phyloP scores from a whole-genome alignment of 1,284 basidiomycete species.

The Tilletia horrida region DNA sequence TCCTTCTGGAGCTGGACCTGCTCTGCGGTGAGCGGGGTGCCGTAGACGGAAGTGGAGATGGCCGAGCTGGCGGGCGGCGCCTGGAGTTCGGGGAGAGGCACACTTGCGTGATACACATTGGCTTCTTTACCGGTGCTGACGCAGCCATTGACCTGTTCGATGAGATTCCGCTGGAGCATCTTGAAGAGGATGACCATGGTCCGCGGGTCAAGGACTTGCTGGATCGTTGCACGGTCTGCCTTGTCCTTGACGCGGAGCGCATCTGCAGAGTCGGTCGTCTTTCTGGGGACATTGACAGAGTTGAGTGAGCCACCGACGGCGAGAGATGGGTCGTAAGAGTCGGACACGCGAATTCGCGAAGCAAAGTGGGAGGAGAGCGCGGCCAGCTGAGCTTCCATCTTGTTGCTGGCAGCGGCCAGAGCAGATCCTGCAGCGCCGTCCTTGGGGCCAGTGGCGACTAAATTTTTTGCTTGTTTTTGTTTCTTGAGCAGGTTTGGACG shows the following conservation, averaged over 20 bases:
- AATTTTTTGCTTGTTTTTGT: conserved; percentile 17
- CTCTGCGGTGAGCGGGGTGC: neutral
- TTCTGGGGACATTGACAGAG: conserved; percentile 43
- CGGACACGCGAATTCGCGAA: conserved; percentile 41
- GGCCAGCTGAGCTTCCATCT: conserved; percentile 44
- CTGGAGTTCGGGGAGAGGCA: conserved; percentile 23
- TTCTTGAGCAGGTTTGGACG: neutral
- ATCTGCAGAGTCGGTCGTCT: conserved; percentile 37
- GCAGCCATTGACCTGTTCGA: conserved; percentile 47
- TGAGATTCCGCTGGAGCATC: conserved; percentile 47
- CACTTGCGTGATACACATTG: conserved; percentile 52
- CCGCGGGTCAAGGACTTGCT: conserved; percentile 52
- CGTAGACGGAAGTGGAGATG: conserved; percentile 3
- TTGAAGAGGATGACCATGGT: conserved; percentile 53
- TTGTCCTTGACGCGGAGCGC: conserved; percentile 47
- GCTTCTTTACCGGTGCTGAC: conserved; percentile 53
- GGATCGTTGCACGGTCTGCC: conserved; percentile 51
- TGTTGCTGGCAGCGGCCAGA: conserved; percentile 22
- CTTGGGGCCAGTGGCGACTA: conserved; percentile 15
- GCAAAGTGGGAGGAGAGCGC: conserved; percentile 39
- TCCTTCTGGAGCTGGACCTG: neutral
- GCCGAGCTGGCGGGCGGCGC: neutral
- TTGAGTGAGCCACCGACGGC: conserved; percentile 46
- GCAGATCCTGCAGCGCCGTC: neutral
- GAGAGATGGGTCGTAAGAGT: conserved; percentile 47